Conservation (phyloP, 169 alveolate genomes). For the Eimeria acervulina region DNA sequence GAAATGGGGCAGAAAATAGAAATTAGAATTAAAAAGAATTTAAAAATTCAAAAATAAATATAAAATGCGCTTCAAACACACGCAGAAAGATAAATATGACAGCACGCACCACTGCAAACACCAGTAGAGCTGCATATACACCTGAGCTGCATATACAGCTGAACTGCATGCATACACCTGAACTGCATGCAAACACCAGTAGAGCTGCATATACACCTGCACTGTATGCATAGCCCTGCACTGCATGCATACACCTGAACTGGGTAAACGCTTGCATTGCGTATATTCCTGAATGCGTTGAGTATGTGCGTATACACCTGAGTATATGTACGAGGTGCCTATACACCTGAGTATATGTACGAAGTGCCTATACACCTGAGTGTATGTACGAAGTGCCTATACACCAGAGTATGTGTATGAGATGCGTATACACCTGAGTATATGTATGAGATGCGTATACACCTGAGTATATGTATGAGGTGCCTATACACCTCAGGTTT, state of each 20-base stretch:
- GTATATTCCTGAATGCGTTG: neutral
- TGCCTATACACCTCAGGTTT: conserved; percentile 88
- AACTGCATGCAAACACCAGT: neutral
- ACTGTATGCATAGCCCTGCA: neutral
- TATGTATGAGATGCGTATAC: too few relatives aligned
- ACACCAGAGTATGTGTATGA: too few relatives aligned
- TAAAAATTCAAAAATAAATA: neutral
- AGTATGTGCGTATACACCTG: neutral
- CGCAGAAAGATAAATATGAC: neutral
- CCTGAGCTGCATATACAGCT: neutral
- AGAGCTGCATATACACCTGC: neutral
- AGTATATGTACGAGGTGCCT: too few relatives aligned
- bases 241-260: neutral
- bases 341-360: neutral
- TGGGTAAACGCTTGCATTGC: neutral
- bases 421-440: neutral
- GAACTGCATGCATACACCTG: neutral
- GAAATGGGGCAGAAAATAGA: neutral
- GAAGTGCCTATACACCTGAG: neutral
- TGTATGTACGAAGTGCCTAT: too few relatives aligned
- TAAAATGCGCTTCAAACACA: neutral
- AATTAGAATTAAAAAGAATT: neutral
- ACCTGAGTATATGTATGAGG: neutral
- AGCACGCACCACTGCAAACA: neutral
- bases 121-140: neutral